Percentiles rank a stretch among this genome's conserved stretches.
These are phyloP conservation scores for Podospora didyma DNA, from an alignment of 495 filamentous ascomycete species.

Conservation along the genomic window DNA sequence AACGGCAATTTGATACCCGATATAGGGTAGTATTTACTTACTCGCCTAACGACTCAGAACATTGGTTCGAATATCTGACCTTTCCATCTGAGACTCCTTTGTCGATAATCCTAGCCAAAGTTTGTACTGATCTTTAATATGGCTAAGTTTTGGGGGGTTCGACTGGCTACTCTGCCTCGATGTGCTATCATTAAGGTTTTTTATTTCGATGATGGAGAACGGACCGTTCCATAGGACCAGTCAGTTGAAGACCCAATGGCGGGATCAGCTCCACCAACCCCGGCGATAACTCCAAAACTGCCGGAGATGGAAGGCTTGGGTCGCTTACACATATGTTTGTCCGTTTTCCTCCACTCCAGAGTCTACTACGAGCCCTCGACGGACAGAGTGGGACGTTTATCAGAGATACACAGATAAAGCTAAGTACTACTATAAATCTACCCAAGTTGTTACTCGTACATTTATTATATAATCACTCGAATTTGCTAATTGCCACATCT, in stretches of 20 bases:
- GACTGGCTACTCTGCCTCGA: slow-evolving; percentile 18
- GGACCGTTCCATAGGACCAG: slow-evolving; percentile 28
- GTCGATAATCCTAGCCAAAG: slow-evolving; percentile 20
- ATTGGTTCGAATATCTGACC: slow-evolving; percentile 34
- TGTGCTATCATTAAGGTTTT: slow-evolving; percentile 24
- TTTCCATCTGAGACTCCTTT: slow-evolving; percentile 26
- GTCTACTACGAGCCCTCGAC: slow-evolving; percentile 32
- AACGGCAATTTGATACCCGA: slow-evolving; percentile 32
- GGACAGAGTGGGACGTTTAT: slow-evolving; percentile 25
- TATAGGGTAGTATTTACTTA: slow-evolving; percentile 38
- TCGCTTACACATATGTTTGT: slow-evolving; percentile 29
- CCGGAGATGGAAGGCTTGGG: slow-evolving; percentile 28
- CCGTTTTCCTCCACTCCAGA: slow-evolving; percentile 29
- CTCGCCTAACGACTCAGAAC: slow-evolving; percentile 34
- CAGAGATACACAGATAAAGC: slow-evolving; percentile 22
- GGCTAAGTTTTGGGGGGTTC: slow-evolving; percentile 25
- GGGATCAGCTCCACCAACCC: slow-evolving; percentile 30
- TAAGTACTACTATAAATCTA: slow-evolving; percentile 16
- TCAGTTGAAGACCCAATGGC: slow-evolving; percentile 24
- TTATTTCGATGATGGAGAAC: slow-evolving; percentile 15
- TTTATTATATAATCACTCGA: background rate
- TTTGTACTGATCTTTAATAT: slow-evolving; percentile 23
- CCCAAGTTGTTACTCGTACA: slow-evolving; percentile 1
- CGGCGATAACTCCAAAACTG: slow-evolving; percentile 30
- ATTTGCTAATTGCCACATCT: slow-evolving; percentile 11